Base-by-base conservation (phyloP, 306 rosid species). In the Sicyos edulis region DNA sequence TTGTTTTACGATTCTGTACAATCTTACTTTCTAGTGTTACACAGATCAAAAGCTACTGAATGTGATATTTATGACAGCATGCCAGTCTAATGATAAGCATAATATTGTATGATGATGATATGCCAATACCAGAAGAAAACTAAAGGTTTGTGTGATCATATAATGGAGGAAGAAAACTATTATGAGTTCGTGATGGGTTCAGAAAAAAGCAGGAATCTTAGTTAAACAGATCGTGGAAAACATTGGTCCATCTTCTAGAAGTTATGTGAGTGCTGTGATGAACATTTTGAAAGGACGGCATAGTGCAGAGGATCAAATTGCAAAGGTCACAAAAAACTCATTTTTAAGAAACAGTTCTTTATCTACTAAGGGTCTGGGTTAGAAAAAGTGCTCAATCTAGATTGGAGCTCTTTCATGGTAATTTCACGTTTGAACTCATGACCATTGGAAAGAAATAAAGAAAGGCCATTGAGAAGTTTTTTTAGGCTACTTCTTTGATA, bases 61-160 rank as follows among this genome's bases (percentile, higher is more conserved):
- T 29, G 14, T 60, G 49, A 9, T 64, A 40, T 37, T 64, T 34
- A n/a, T 40, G 0, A 37, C 15, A 40, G n/a, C 29, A 44, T n/a
- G 7, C 54, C 32, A 65, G 10, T 10, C 16, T 10, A 11, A 11
- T 44, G 54, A 44, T 19, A 20, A 13, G 19, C 54, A 66, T 21
- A 66, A 66, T n/a, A n/a, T 63, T 20, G 45, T 37, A 61, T 61
- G 44, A 29, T 61, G 13, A 11, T 24, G 64, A 61, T 61, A 40
- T 42, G n/a, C 52, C 53, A 64, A 9, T 1, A n/a, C 24, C 29
- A 3, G 44, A 57, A 56, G 21, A 56, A 21, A 11, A 10, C 44
- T 17, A 29, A 59, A 59, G 20, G 14, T 14, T 0, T 56, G 52
- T 11, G 52, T 12, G 52, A 13, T 16, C 52, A 47, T 12, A 5